These are phyloP conservation scores for Penicillium sp. DNA, from an alignment of 2,329 filamentous ascomycete genomes.

Conservation along the genomic window DNA sequence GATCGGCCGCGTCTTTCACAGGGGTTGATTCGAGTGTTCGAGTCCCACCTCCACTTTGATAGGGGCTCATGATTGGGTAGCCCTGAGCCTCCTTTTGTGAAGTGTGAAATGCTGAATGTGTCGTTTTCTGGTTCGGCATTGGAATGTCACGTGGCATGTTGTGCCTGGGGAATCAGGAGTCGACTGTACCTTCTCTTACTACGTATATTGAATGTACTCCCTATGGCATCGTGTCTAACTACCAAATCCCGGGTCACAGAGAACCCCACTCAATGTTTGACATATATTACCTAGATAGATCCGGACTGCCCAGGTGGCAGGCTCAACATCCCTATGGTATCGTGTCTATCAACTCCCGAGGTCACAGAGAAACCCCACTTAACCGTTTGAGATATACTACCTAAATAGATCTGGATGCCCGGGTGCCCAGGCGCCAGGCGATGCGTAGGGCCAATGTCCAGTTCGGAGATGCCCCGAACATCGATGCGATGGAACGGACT, in stretches of 20 bases:
- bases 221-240: not conserved
- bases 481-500: not conserved
- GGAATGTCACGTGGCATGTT: too few species aligned
- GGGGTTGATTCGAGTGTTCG: constrained; percentile 13
- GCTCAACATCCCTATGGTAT: too few species aligned
- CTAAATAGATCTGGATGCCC: not conserved
- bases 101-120: not conserved
- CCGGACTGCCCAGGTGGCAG: not conserved
- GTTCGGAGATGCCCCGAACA: not conserved
- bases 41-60: not conserved
- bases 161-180: too few species aligned
- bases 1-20: constrained; percentile 13
- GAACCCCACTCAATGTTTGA: not conserved
- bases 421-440: too few species aligned
- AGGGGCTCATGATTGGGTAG: constrained; percentile 6
- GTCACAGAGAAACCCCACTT: not conserved
- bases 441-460: too few species aligned
- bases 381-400: not conserved
- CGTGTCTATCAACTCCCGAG: not conserved
- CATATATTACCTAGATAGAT: not conserved
- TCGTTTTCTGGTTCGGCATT: too few species aligned
- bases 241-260: not conserved
- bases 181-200: too few species aligned
- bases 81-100: not conserved
- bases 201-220: too few species aligned